Evolutionary conservation across 495 filamentous ascomycete genomes (phyloP).

Genomic region (Aspergillus biplanus): DNA sequence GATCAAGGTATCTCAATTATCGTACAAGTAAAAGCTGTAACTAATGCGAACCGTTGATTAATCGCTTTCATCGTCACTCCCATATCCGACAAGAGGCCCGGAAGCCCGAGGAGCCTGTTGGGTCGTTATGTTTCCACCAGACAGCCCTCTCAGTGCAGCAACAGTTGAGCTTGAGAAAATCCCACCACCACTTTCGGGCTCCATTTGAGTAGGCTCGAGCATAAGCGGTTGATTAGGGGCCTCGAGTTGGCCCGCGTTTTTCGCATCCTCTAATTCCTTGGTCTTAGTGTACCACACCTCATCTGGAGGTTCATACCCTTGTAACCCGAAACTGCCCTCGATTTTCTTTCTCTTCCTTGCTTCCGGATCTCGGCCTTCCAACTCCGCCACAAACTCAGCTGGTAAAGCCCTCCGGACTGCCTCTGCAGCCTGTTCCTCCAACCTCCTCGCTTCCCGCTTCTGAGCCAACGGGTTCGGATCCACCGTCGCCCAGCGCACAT

Average conservation of each 20-base stretch:
- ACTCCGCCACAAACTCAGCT: conserved; percentile 87
- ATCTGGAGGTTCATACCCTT: conserved; percentile 93
- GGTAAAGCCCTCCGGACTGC: conserved; percentile 91
- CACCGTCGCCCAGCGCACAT: conserved; percentile 95
- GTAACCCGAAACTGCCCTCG: conserved; percentile 84
- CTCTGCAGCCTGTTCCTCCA: conserved; percentile 98
- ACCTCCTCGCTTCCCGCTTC: conserved; percentile 82
- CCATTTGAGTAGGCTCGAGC: conserved; percentile 42
- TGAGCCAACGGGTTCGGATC: conserved; percentile 97
- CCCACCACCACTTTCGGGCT: conserved; percentile 47
- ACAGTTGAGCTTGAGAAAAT: conserved; percentile 84
- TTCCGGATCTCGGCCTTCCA: conserved; percentile 88
- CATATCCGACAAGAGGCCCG: conserved; percentile 85
- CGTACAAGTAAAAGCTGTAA: conserved; percentile 34
- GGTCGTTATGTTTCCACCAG: conserved; percentile 45
- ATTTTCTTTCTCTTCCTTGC: conserved; percentile 86
- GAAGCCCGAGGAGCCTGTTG: conserved; percentile 36
- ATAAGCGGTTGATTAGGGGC: conserved; percentile 47
- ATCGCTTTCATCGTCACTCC: conserved; percentile 83
- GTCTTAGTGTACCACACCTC: conserved; percentile 85
- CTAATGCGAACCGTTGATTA: conserved; percentile 29
- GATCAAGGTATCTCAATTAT: conserved; percentile 46
- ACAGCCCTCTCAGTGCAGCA: conserved; percentile 63
- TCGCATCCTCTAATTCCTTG: conserved; percentile 49
- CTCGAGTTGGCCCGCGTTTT: conserved; percentile 40